Evolutionary conservation across 2,329 filamentous ascomycete species (phyloP), one percentile per base, ranked within the genome.

Genomic region (Ophidiomyces ophidiicola): DNA sequence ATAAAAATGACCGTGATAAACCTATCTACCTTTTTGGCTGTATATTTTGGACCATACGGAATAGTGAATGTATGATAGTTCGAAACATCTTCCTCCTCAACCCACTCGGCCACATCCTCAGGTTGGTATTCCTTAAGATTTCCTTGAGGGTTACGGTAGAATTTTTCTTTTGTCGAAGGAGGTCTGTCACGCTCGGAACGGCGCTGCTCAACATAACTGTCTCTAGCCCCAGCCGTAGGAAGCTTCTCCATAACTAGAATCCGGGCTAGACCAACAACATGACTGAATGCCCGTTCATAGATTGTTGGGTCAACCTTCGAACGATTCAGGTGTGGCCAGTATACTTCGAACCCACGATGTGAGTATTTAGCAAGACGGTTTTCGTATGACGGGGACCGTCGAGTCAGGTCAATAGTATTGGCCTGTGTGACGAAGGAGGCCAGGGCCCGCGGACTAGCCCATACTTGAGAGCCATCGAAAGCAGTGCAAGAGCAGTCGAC

Each of bases 311-410:
- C 84, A 39, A 93, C 66, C 7, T 74, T 72, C n/a, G 73, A 72
- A 12, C 84, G 74, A 45, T 90, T 79, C 10, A 92, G 67, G 6
- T 76, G 68, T 1, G 79, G 71, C 77, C 82, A 93, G 55, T 82
- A 80, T 0, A 88, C 74, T 58, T 93, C 85, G 47, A 93, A 93
- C 11, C 83, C 82, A 30, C 84, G 70, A 52, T 82, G 82, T 10
- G 80, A 82, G 57, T 93, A 88, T 57, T 92, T 92, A 11, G 82
- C 83, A 8, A 92, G 69, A 6, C 85, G 77, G 48, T 84, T 92
- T 53, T 93, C 85, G 49, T 93, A 93, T 0, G 83, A 90, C 0
- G 84, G 83, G 12, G 82, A 88, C 29, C 85, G 76, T 14, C 85
- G 73, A 3, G 74, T 78, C 24, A 93, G 68, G 53, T 93, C 85